Conservation (phyloP, 1,139 yeast genomes). For the Hansenula lynferdii region DNA sequence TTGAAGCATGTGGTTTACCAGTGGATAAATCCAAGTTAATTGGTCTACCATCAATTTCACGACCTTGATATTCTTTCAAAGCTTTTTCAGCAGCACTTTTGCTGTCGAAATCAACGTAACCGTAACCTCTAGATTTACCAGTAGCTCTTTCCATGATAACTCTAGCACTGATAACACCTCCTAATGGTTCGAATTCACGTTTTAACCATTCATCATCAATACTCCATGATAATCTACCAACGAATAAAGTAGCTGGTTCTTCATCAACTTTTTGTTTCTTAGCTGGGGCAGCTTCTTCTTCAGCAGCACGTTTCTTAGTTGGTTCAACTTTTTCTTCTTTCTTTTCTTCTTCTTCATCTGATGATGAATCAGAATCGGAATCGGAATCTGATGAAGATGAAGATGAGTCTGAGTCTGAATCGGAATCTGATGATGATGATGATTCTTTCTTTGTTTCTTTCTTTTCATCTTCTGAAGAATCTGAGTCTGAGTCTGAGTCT, state of each 20-base stretch:
- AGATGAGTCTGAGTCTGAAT: slow-evolving; percentile 22
- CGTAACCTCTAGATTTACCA: slow-evolving; percentile 96
- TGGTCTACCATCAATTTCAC: slow-evolving; percentile 95
- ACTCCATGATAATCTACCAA: slow-evolving; percentile 97
- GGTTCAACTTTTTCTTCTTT: slow-evolving; percentile 17
- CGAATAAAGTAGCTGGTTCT: slow-evolving; percentile 85
- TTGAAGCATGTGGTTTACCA: slow-evolving; percentile 64
- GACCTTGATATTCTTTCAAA: slow-evolving; percentile 80
- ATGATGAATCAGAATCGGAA: slow-evolving; percentile 20
- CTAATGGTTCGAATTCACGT: slow-evolving; percentile 77
- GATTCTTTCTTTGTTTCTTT: background rate
- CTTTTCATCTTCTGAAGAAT: slow-evolving; percentile 2
- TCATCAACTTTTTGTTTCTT: slow-evolving; percentile 36
- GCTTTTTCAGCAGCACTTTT: slow-evolving; percentile 84
- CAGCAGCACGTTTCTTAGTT: slow-evolving; percentile 17
- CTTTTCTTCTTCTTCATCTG: slow-evolving; percentile 23
- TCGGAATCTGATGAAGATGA: slow-evolving; percentile 19
- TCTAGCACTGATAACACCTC: slow-evolving; percentile 84
- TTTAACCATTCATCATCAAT: slow-evolving; percentile 92
- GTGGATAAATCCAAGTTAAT: slow-evolving; percentile 90
- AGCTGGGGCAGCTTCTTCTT: slow-evolving; percentile 12
- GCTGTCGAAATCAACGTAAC: slow-evolving; percentile 90
- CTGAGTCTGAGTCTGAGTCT: slow-evolving; percentile 20
- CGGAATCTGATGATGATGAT: slow-evolving; percentile 20
- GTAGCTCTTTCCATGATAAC: slow-evolving; percentile 90